Conservation (phyloP, 1,284 basidiomycete species). For the Bjerkandera adusta region DNA sequence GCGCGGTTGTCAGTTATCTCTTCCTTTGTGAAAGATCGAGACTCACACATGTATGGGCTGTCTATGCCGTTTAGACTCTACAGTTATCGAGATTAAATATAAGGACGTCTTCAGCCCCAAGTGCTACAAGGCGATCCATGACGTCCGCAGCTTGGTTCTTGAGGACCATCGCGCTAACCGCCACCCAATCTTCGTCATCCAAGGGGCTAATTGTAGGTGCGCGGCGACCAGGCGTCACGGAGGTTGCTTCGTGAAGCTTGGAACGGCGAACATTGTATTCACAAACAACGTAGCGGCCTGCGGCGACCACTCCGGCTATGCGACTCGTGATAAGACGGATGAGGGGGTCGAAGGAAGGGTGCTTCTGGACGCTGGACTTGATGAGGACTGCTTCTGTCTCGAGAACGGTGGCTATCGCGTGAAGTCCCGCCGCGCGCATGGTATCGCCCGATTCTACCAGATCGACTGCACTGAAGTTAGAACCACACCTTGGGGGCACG, state of each 20-base stretch:
- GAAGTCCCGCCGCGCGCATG: slow-evolving; percentile 97
- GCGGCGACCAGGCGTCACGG: slow-evolving; percentile 85
- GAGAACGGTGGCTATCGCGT: slow-evolving; percentile 89
- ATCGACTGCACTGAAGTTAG: slow-evolving; percentile 57
- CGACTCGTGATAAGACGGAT: slow-evolving; percentile 85
- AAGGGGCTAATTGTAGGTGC: slow-evolving; percentile 90
- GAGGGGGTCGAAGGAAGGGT: slow-evolving; percentile 66
- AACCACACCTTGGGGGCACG: slow-evolving; percentile 10
- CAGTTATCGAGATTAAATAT: slow-evolving; percentile 93
- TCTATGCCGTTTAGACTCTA: slow-evolving; percentile 60
- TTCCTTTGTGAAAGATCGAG: too few relatives aligned
- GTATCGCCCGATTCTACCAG: slow-evolving; percentile 99
- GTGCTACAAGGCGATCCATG: slow-evolving; percentile 87
- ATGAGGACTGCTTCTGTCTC: slow-evolving; percentile 94
- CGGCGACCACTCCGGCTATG: slow-evolving; percentile 92
- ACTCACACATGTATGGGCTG: not conserved
- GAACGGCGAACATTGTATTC: slow-evolving; percentile 87
- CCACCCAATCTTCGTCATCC: slow-evolving; percentile 86
- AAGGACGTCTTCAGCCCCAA: slow-evolving; percentile 90
- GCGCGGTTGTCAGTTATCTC: too few relatives aligned
- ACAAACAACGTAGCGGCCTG: slow-evolving; percentile 84
- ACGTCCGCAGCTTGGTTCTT: slow-evolving; percentile 79
- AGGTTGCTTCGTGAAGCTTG: slow-evolving; percentile 60
- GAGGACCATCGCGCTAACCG: slow-evolving; percentile 91
- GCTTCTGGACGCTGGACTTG: slow-evolving; percentile 70